Conservation (phyloP, 164 flowering plant genomes). For the Protea cynaroides region DNA sequence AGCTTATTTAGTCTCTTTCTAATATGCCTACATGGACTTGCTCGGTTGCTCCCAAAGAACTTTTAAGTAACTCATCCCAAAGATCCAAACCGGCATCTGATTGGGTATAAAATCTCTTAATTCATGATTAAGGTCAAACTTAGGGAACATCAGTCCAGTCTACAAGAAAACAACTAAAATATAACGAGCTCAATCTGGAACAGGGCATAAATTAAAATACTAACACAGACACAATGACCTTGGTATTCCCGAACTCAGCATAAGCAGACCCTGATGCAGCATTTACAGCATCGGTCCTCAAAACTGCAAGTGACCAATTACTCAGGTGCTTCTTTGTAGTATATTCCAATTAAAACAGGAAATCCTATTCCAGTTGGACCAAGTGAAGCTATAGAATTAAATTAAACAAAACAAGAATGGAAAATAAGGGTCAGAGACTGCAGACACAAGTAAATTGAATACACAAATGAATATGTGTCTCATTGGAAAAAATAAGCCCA, state of each 20-base stretch:
- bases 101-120: too few relatives aligned
- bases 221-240: constrained; percentile 97
- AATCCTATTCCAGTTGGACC: not conserved
- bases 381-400: not conserved
- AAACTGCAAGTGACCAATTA: constrained; percentile 40
- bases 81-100: too few relatives aligned
- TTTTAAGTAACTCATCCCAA: too few relatives aligned
- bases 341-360: not conserved
- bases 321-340: not conserved
- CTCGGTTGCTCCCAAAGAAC: too few relatives aligned
- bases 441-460: not conserved
- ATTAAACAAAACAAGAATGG: not conserved
- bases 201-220: constrained; percentile 30
- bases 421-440: not conserved
- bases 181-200: too few relatives aligned
- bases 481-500: not conserved
- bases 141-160: too few relatives aligned
- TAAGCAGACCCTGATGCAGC: constrained; percentile 96
- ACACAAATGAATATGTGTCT: not conserved
- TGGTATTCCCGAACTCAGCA: constrained; percentile 89
- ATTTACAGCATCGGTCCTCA: constrained; percentile 82
- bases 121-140: too few relatives aligned
- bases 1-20: too few relatives aligned
- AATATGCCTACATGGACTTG: too few relatives aligned
- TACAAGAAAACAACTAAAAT: too few relatives aligned